Base-by-base conservation (phyloP, 495 filamentous ascomycete species). In the Neurospora cerealis region DNA sequence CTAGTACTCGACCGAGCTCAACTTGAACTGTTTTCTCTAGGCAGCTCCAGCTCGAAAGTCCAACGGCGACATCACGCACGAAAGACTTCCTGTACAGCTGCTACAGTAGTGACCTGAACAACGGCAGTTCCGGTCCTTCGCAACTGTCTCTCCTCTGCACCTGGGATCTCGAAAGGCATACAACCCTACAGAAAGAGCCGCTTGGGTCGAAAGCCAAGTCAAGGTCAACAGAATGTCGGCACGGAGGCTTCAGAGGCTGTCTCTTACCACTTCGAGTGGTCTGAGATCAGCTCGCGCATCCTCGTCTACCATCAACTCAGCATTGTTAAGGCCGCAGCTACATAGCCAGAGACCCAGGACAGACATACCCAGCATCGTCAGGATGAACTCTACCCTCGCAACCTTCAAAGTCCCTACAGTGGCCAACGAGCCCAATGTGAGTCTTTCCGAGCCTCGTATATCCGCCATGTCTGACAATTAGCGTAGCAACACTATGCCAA, bases 401-500 rank as follows among this genome's bases (percentile, higher is more conserved):
- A 86, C 89, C 66, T 98, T 98, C 87, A 96, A 92, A 83, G 88
- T 94, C 34, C 96, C 96, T 66, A 91, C 89, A 75, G 87, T 97
- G 73, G 86, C 91, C 77, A 99, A 99, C 78, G 96, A 99, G 83
- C 93, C 93, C 24, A 99, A 97, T 79, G 96, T 97, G 85, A 80
- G 93, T 86, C 62, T 41, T 42, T 62, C 28, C 39, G 3, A 7
- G 36, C 19, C 66, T 40, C 39, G 8, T 19, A 70, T 60, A 21
- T 17, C 19, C 21, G 48, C 4, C 66, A 32, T 36, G 32, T 70
- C 77, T 84, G 48, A 86, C 74, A 70, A 32, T 28, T 3, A 5
- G 9, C 17, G 75, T 73, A 97, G 95, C 92, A 94, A 85, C 91
- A 93, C 83, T 99, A 97, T 80, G 86, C 89, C 71, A 93, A 93